phyloP scores from a whole-genome alignment of 495 filamentous ascomycete species.

The Glutinoglossum americanum region DNA sequence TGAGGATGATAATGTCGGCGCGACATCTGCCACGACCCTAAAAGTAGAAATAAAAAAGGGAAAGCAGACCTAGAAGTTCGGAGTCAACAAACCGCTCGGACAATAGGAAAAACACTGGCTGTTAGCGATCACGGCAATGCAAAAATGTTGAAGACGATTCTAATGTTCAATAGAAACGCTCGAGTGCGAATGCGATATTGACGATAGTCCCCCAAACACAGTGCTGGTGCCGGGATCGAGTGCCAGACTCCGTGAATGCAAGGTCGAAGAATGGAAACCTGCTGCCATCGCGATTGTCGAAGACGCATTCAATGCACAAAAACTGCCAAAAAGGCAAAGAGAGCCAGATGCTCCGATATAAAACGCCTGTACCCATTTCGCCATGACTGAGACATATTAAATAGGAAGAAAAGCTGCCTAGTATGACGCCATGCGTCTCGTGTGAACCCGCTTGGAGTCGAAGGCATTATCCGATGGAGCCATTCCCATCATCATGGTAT shows the following conservation, averaged over 20 bases:
- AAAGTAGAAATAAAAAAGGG: not conserved
- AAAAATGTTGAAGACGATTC: not conserved
- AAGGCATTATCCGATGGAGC: not conserved
- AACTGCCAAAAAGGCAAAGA: not conserved
- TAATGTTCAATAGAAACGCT: not conserved
- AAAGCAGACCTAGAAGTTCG: not conserved
- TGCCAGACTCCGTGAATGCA: not conserved
- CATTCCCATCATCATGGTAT: constrained; percentile 9
- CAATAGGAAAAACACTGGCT: not conserved
- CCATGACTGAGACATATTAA: not conserved
- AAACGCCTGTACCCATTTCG: not conserved
- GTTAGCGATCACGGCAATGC: not conserved
- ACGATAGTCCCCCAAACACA: not conserved
- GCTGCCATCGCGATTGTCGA: not conserved
- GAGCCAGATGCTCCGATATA: not conserved
- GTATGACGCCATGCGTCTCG: constrained; percentile 5
- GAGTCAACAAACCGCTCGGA: not conserved
- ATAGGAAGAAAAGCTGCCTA: not conserved
- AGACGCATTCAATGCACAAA: not conserved
- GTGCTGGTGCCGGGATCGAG: not conserved
- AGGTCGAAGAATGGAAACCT: not conserved
- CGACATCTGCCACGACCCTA: not conserved
- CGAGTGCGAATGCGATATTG: not conserved
- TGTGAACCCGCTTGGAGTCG: constrained; percentile 1
- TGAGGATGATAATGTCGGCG: not conserved